These are phyloP conservation scores for Ophiostoma sp. DNA, from an alignment of 2,329 filamentous ascomycete species.

Conservation along the genomic window DNA sequence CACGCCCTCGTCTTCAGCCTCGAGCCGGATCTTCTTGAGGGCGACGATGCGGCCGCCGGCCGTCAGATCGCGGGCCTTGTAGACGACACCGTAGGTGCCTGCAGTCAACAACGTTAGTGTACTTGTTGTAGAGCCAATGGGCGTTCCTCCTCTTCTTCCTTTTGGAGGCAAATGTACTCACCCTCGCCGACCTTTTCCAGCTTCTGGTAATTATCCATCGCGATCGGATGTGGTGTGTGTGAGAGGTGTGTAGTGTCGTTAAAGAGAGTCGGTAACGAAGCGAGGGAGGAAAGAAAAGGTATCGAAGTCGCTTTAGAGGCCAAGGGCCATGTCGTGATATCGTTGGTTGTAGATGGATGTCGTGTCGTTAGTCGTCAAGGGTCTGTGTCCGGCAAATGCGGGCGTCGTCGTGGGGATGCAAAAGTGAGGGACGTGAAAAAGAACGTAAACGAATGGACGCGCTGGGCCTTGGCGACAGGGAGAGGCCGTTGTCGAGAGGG, in stretches of 20 bases:
- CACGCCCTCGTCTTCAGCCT: slow-evolving; percentile 88
- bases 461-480: slow-evolving; percentile 1
- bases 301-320: neutral
- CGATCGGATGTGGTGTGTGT: neutral
- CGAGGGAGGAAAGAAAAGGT: neutral
- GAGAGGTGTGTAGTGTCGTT: neutral
- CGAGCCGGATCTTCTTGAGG: slow-evolving; percentile 88
- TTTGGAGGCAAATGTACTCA: slow-evolving; percentile 41
- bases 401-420: slow-evolving; percentile 7
- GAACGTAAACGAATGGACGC: neutral
- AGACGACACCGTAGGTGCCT: slow-evolving; percentile 91
- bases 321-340: slow-evolving; percentile 1
- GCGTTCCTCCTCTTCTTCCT: neutral
- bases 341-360: neutral
- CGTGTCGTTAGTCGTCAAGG: neutral
- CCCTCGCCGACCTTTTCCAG: slow-evolving; percentile 91
- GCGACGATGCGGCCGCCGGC: slow-evolving; percentile 80
- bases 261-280: neutral
- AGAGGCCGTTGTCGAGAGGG: slow-evolving; percentile 8
- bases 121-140: neutral
- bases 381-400: neutral
- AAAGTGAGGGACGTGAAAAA: neutral
- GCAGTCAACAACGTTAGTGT: neutral
- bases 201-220: slow-evolving; percentile 90
- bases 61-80: slow-evolving; percentile 81